phyloP scores from a whole-genome alignment of 2,329 filamentous ascomycete genomes.

The Periconia sp. region DNA sequence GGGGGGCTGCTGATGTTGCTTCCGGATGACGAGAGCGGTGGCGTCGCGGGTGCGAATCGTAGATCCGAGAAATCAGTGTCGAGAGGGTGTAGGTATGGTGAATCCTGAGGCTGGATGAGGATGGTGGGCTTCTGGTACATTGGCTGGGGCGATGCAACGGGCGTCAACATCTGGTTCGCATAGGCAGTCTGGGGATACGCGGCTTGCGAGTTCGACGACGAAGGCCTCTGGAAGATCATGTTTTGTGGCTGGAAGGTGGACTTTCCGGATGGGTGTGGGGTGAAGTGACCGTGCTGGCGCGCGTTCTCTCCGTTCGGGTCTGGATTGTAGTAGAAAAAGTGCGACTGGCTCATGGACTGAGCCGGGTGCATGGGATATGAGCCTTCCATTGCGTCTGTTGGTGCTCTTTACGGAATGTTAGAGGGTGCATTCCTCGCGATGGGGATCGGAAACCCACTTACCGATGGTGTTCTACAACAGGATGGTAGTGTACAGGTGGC shows the following conservation, averaged over 20 bases:
- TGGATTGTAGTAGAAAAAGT: conserved; percentile 88
- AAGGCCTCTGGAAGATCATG: conserved; percentile 60
- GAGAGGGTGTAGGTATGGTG: conserved; percentile 63
- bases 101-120: conserved; percentile 65
- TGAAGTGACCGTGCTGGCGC: conserved; percentile 78
- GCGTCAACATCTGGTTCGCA: conserved; percentile 71
- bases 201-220: conserved; percentile 67
- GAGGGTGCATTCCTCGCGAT: conserved; percentile 24
- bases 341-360: conserved; percentile 69
- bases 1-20: conserved; percentile 86
- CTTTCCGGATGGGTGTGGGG: conserved; percentile 57
- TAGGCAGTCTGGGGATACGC: conserved; percentile 58
- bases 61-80: conserved; percentile 74
- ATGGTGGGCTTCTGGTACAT: conserved; percentile 79
- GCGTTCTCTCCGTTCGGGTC: conserved; percentile 70
- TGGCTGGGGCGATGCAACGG: conserved; percentile 76
- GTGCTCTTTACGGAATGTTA: conserved; percentile 33
- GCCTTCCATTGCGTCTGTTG: conserved; percentile 66
- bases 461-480: conserved; percentile 22
- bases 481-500: conserved; percentile 15
- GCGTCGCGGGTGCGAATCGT: conserved; percentile 82
- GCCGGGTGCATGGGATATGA: conserved; percentile 59
- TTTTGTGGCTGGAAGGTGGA: conserved; percentile 50
- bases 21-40: conserved; percentile 82
- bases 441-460: conserved; percentile 15